Evolutionary conservation across 805 yeast species (phyloP), one percentile per base, ranked within the genome.

Genomic region (Myxozyma melibiosi): DNA sequence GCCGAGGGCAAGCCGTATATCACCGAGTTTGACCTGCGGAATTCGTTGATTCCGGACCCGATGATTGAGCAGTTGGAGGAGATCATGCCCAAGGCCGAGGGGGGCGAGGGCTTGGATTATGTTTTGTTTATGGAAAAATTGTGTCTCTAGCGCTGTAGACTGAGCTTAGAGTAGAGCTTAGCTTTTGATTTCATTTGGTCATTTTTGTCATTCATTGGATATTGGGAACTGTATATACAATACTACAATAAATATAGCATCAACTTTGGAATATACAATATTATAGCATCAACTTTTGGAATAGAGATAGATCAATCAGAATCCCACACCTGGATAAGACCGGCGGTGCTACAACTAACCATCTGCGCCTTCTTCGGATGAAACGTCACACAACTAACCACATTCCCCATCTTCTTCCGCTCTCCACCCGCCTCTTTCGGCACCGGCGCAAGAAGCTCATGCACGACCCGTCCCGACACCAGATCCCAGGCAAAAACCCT

Each of bases 1-100:
- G 73, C 78, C 20, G 67, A 69, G 27, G 78, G 78, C 13, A 75
- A 74, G 33, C 68, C 68, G 28, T 68, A 68, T 58, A 65, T 78
- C n/a, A 69, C 77, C 0, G 72, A 68, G 18, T 65, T 67, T 7
- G 81, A 79, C 51, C 64, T 78, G 22, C 70, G 70, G 34, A 67
- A 70, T 31, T 71, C 79, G 3, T 62, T 72, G 14, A 50, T 73
- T 6, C 69, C 74, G 2, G 74, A 70, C 16, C 53, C 66, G 4
- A 66, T 66, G 65, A 68, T 73, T 22, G 71, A 66, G 14, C 64
- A 66, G 50, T 59, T 73, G 16, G 65, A 63, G 44, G 63, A 55
- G 18, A 42, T 58, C 11, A 70, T 73, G 72, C 73, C 75, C 4
- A 50, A 60, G 13, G 53, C 46, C 16, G 55, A 40, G 3, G 56